A percentile compares a stretch with the other conserved stretches of the same genome.
Conservation (phyloP, 257 asterid species). For the Penstemon davidsonii region DNA sequence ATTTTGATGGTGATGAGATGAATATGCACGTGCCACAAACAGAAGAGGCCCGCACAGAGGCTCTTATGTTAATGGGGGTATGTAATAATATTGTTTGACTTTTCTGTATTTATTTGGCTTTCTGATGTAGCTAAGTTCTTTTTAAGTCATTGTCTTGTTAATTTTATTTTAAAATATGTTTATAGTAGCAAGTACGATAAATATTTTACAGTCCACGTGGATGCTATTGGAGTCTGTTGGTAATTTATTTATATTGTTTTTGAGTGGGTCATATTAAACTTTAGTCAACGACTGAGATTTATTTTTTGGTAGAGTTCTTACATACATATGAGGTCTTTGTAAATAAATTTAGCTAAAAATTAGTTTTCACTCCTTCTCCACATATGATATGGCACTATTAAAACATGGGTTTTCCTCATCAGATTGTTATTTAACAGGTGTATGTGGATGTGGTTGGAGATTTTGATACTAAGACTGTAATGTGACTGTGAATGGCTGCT, state of each 20-base stretch:
- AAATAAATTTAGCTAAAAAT: background rate
- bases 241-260: background rate
- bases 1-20: conserved; percentile 99
- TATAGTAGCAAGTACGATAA: too few relatives aligned
- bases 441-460: background rate
- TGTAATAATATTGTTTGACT: conserved; percentile 13
- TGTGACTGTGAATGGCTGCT: conserved; percentile 3
- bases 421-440: conserved; percentile 9
- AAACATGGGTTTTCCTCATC: background rate
- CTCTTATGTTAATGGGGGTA: conserved; percentile 95
- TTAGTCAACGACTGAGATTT: background rate
- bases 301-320: background rate
- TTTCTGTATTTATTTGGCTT: conserved; percentile 28
- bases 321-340: background rate
- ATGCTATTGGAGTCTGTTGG: background rate
- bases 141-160: too few relatives aligned
- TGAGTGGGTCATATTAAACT: background rate
- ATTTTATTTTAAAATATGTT: too few relatives aligned
- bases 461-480: background rate
- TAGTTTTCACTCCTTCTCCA: background rate
- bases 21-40: conserved; percentile 99
- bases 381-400: conserved; percentile 1
- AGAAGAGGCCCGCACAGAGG: conserved; percentile 97
- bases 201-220: background rate
- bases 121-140: background rate